Percentiles rank a stretch among this genome's conserved stretches.
Conservation (phyloP, 805 yeast genomes). For the Kurtzmaniella cleridarum region DNA sequence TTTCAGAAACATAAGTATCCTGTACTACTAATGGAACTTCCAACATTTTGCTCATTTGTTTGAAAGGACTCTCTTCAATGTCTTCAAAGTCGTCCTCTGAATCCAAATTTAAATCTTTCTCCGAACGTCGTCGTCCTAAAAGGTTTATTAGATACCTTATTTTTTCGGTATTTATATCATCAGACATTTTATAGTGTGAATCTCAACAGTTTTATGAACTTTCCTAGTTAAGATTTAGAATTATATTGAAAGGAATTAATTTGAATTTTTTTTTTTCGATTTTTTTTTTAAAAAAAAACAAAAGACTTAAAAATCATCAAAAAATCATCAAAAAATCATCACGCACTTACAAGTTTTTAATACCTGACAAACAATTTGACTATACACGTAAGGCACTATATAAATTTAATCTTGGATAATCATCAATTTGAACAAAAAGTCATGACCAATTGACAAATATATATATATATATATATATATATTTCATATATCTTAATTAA, state of each 20-base stretch:
- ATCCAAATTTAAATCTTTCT: slow-evolving; percentile 1
- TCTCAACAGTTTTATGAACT: background rate
- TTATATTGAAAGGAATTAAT: background rate
- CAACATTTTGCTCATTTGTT: slow-evolving; percentile 9
- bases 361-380: no score
- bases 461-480: no score
- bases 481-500: no score
- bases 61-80: slow-evolving; percentile 8
- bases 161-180: slow-evolving; percentile 6
- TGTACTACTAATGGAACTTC: slow-evolving; percentile 12
- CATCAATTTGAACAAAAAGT: no score
- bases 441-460: no score
- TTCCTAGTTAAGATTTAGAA: background rate
- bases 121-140: slow-evolving; percentile 11
- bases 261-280: background rate
- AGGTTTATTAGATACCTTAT: slow-evolving; percentile 15
- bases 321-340: no score
- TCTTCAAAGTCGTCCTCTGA: slow-evolving; percentile 17
- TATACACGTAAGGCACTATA: no score
- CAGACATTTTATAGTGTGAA: background rate
- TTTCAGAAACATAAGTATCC: slow-evolving; percentile 26
- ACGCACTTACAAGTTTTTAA: no score
- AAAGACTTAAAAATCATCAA: no score
- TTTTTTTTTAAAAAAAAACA: background rate
- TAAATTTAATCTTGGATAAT: no score